phyloP scores from a whole-genome alignment of 768 basidiomycete species.

The Rubroboletus satanas region DNA sequence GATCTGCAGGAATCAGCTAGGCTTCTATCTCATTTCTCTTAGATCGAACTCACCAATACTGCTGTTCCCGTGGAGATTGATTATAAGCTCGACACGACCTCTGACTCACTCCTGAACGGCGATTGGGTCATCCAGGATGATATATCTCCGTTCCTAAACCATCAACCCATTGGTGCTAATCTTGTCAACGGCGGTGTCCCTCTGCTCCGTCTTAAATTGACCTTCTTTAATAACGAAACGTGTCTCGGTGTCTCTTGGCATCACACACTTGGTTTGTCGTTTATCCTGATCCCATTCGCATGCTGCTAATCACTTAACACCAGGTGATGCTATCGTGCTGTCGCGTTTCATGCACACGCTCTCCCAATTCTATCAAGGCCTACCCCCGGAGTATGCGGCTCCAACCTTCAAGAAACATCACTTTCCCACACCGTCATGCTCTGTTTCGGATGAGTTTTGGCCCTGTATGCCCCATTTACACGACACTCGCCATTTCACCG shows the following conservation, averaged over 20 bases:
- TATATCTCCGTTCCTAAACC: conserved; percentile 17
- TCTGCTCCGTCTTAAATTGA: conserved; percentile 29
- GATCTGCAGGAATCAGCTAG: background rate
- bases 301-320: background rate
- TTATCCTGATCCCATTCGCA: background rate
- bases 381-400: background rate
- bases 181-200: conserved; percentile 18
- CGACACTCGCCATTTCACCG: conserved; percentile 10
- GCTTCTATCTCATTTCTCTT: background rate
- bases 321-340: conserved; percentile 30
- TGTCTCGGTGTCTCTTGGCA: conserved; percentile 35
- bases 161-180: conserved; percentile 10
- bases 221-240: conserved; percentile 22
- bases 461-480: conserved; percentile 27
- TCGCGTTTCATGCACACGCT: conserved; percentile 29
- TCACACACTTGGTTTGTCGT: conserved; percentile 29
- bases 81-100: conserved; percentile 3
- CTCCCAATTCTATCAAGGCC: conserved; percentile 30
- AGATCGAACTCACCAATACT: conserved; percentile 25
- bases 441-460: conserved; percentile 12
- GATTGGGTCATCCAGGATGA: conserved; percentile 29
- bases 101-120: conserved; percentile 12
- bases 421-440: conserved; percentile 16
- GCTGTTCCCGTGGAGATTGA: conserved; percentile 13
- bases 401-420: conserved; percentile 27